phyloP scores from a whole-genome alignment of 148 eudicot genomes.

The Rhododendron henanense region DNA sequence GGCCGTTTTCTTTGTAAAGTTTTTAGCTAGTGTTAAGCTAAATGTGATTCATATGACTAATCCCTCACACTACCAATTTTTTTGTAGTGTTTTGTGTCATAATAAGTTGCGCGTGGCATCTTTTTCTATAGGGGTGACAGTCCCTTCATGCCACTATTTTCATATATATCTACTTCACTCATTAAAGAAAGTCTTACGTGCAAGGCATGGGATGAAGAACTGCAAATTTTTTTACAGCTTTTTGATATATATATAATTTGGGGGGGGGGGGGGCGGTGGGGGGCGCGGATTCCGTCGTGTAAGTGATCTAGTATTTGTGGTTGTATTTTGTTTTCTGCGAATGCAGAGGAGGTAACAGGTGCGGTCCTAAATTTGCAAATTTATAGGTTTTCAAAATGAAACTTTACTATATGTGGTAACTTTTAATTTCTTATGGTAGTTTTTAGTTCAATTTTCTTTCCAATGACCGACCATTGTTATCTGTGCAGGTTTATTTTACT shows the following conservation, averaged over 20 bases:
- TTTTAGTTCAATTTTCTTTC: not conserved
- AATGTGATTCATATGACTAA: not conserved
- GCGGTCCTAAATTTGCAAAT: not conserved
- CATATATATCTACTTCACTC: not conserved
- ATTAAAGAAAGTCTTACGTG: not conserved
- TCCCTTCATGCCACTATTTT: not conserved
- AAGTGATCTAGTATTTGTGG: not conserved
- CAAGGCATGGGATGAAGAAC: not conserved
- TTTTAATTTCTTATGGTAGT: not conserved
- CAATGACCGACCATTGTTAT: not conserved
- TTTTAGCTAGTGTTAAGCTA: not conserved
- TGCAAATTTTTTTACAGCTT: not conserved
- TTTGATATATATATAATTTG: not conserved
- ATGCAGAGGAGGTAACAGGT: not conserved
- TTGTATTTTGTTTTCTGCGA: not conserved
- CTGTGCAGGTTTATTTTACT: conserved; percentile 88
- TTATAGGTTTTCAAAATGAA: not conserved
- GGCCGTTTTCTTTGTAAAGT: not conserved
- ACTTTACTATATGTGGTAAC: not conserved
- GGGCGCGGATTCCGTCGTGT: not conserved
- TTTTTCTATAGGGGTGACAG: not conserved
- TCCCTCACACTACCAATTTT: not conserved
- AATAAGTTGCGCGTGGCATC: not conserved
- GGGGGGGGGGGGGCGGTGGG: no score
- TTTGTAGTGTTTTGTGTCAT: not conserved